Conservation (phyloP, 2,329 filamentous ascomycete genomes). For the Microcyclospora tardicrescens region DNA sequence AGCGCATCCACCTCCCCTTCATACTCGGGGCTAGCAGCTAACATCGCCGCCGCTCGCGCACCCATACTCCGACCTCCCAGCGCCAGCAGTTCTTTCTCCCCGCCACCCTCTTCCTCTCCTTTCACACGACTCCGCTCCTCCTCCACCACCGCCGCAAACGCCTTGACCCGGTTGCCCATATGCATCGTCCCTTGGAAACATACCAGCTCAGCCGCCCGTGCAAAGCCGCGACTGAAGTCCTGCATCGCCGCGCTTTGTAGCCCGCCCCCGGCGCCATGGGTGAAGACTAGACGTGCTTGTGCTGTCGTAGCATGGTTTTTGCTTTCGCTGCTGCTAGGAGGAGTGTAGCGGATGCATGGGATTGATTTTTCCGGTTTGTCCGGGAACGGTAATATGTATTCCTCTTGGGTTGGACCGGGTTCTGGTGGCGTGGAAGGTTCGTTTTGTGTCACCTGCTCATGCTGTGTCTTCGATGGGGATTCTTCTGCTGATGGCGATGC, state of each 20-base stretch:
- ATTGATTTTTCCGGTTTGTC: too few species aligned
- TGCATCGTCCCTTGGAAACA: conserved; percentile 32
- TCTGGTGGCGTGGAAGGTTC: too few species aligned
- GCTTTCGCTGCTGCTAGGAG: too few species aligned
- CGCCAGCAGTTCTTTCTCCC: conserved; percentile 4
- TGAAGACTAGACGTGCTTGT: conserved; percentile 25
- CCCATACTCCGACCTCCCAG: conserved; percentile 34
- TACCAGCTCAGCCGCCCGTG: conserved; percentile 12
- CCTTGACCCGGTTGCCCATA: conserved; percentile 24
- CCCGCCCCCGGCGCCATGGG: conserved; percentile 33
- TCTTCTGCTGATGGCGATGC: too few species aligned
- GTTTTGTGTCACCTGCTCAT: too few species aligned
- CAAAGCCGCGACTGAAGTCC: conserved; percentile 29
- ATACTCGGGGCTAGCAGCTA: conserved; percentile 18
- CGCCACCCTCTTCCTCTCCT: too few species aligned
- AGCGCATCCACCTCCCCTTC: conserved; percentile 10
- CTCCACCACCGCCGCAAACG: conserved; percentile 25
- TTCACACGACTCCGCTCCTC: conserved; percentile 1
- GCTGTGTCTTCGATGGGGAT: too few species aligned
- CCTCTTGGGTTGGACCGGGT: too few species aligned
- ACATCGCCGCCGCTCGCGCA: conserved; percentile 29
- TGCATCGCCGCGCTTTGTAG: conserved; percentile 26
- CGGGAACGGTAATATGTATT: too few species aligned
- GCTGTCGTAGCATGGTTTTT: too few species aligned
- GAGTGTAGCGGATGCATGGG: too few species aligned